A percentile compares a stretch with the other conserved stretches of the same genome.
Conservation (phyloP, 2,329 filamentous ascomycete species). For the Aspergillus niger region DNA sequence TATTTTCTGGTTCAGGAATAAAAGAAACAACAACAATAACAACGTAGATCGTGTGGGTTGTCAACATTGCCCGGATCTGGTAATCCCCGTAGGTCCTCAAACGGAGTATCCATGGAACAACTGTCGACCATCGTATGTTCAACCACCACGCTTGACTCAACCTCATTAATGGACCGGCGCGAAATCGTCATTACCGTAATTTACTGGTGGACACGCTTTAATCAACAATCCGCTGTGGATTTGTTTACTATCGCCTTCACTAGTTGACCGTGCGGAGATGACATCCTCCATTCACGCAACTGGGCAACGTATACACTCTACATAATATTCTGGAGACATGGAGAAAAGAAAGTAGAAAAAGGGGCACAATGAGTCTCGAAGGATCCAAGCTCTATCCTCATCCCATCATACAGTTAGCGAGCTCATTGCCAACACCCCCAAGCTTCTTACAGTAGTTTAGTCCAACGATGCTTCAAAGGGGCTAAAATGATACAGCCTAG, state of each 20-base stretch:
- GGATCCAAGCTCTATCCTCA: slow-evolving; percentile 4
- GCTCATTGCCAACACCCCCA: neutral
- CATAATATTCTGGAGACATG: too few relatives aligned
- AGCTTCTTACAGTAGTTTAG: neutral
- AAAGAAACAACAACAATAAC: neutral
- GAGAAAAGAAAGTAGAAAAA: neutral
- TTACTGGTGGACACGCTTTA: slow-evolving; percentile 1
- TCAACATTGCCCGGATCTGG: slow-evolving; percentile 1
- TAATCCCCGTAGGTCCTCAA: neutral
- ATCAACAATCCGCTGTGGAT: slow-evolving; percentile 6
- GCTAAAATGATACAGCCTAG: neutral
- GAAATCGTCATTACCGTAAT: neutral
- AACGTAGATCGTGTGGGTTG: neutral
- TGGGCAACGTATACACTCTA: neutral
- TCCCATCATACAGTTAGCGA: neutral
- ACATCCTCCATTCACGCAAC: neutral
- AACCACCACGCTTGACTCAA: neutral
- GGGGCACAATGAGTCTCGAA: neutral
- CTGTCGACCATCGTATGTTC: neutral
- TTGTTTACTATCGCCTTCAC: neutral
- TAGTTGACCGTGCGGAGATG: slow-evolving; percentile 1
- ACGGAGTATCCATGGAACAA: neutral
- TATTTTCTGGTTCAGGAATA: neutral
- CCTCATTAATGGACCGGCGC: neutral
- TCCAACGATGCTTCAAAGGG: neutral